Evolutionary conservation across 2,329 filamentous ascomycete species (phyloP), one percentile per base, ranked within the genome.

Genomic region (Paracoccidioides brasiliensis): DNA sequence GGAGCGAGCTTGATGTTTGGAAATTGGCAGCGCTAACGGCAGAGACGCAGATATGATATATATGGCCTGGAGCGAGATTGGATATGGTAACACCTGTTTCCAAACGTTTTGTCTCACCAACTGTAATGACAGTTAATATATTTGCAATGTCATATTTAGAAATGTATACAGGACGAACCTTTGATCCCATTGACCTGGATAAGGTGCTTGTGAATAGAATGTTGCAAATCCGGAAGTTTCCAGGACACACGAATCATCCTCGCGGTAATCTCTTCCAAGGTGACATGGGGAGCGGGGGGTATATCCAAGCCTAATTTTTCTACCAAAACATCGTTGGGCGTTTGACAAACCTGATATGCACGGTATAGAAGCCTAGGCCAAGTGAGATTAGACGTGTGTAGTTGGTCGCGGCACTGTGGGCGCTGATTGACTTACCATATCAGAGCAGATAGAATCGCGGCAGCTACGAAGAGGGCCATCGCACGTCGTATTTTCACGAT

Each of bases 111-210:
- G 90, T 88, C 66, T 95, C 88, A 63, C 90, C 93, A 61, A 96
- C 87, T 89, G 60, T 53, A 6, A 56, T 5, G 54, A 30, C 12
- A 30, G 22, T 56, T 12, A 54, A 38, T 49, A 38, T 15, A 42
- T 66, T 56, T 64, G 60, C 50, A 30, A 28, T 43, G 46, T 53
- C 61, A 35, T 2, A 22, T 40, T 5, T 7, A 14, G 41, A 48
- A 14, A 30, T 50, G 43, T 41, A 53, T 49, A 59, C 6, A 15
- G 8, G 6, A 59, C 58, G 10, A 72, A 93, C 88, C 88, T 74
- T 89, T 88, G 45, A 91, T 84, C 44, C 91, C 91, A 70, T 98
- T 97, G 61, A 98, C 84, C 68, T 95, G 88, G 53, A 98, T 88
- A 48, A 91, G 80, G 67, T 95, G 93, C 72, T 90, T 94, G 54